Conservation (phyloP, 164 flowering plant species). For the Pachysandra terminalis region DNA sequence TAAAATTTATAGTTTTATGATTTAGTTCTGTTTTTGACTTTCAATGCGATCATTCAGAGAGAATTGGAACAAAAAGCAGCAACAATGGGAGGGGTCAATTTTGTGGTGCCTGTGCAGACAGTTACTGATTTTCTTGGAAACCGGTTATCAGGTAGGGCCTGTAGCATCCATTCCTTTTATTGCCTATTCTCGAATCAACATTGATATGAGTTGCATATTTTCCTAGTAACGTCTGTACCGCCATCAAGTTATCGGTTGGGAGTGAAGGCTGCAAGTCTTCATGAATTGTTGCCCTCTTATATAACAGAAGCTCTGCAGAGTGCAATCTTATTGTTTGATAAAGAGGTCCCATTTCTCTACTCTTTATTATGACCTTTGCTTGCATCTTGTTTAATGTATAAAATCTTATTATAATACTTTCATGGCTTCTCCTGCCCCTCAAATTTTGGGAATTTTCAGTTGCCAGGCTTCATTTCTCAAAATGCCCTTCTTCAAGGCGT, state of each 20-base stretch:
- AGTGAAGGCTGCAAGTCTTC: slow-evolving; percentile 85
- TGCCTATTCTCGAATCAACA: background rate
- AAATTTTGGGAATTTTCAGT: slow-evolving; percentile 58
- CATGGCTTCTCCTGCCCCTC: background rate
- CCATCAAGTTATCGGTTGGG: slow-evolving; percentile 94
- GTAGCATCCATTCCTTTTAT: background rate
- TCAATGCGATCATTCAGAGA: slow-evolving; percentile 36
- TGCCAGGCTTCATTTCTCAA: slow-evolving; percentile 79
- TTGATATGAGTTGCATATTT: slow-evolving; percentile 11
- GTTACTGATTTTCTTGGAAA: slow-evolving; percentile 82
- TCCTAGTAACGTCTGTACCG: slow-evolving; percentile 60
- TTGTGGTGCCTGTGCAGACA: slow-evolving; percentile 85
- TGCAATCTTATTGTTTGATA: slow-evolving; percentile 64
- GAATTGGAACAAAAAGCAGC: slow-evolving; percentile 84
- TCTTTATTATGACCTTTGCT: slow-evolving; percentile 2
- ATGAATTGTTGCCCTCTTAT: slow-evolving; percentile 68
- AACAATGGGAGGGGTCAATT: slow-evolving; percentile 88
- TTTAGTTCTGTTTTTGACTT: background rate
- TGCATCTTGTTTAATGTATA: background rate
- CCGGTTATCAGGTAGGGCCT: slow-evolving; percentile 57
- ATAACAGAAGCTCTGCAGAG: slow-evolving; percentile 70
- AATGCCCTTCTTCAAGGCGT: slow-evolving; percentile 96
- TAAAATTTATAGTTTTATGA: too few species aligned
- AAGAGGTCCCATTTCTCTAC: slow-evolving; percentile 64
- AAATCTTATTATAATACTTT: background rate